Evolutionary conservation across 495 filamentous ascomycete genomes (phyloP), one percentile per base, ranked within the genome.

Genomic region (Aspergillus sparsus): DNA sequence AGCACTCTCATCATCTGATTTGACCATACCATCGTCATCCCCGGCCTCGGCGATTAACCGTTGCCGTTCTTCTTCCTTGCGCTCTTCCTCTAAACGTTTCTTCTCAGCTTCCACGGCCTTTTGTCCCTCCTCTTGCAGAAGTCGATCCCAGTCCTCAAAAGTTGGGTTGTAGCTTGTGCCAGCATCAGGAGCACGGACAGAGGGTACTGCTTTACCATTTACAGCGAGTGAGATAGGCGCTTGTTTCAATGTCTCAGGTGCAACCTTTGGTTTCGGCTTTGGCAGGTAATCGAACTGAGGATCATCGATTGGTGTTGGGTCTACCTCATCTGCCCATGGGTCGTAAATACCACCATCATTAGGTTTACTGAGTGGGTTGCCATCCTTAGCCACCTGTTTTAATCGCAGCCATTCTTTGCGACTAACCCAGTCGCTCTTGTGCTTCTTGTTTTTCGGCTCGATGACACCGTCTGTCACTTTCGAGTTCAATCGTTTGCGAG

Each of bases 151-250:
- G 52, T 96, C 91, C 58, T 85, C 80, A 58, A 93, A 94, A 7
- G 80, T 77, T 0, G 94, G 94, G 66, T 98, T 98, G 72, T 98
- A 98, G 69, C 90, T 95, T 68, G 84, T 88, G 44, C 90, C 92
- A 2, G 85, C 90, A 15, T 84, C 83, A 3, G 94, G 94, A 58
- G 82, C 87, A 58, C 81, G 78, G 6, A 98, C 88, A n/a, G 91
- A 85, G 2, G 91, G 89, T 13, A 96, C 75, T 0, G 79, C 66
- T 63, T 91, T 93, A 7, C 91, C 91, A 67, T 83, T 89, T 36
- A 86, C 88, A 31, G 90, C 79, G 13, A 97, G 81, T 6, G 93
- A 90, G 44, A 95, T 80, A 4, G 95, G 90, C 9, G 87, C 82
- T 31, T 88, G 80, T 44, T 86, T 85, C 47, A 98, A 62, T 1